Evolutionary conservation across 139 green algal genomes (phyloP).

Genomic region (Medakamo hakoo): DNA sequence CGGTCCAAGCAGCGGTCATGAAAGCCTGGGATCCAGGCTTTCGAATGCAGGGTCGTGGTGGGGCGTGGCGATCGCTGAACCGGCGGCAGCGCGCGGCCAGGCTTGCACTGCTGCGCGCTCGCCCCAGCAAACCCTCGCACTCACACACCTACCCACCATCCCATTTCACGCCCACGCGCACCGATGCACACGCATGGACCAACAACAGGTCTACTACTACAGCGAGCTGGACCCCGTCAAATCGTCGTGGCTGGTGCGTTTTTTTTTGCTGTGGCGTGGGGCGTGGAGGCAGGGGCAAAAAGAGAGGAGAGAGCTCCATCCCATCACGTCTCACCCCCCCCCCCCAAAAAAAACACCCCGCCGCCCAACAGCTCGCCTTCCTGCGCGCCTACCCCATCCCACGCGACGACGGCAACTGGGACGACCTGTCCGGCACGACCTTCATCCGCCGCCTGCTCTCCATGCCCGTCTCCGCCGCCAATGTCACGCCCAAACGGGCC

Average conservation of each 20-base stretch:
- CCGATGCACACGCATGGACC: background rate
- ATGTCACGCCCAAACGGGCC: slow-evolving; percentile 2
- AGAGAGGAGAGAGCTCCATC: too few relatives aligned
- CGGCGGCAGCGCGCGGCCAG: too few relatives aligned
- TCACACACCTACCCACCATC: too few relatives aligned
- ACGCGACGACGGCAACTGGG: slow-evolving; percentile 45
- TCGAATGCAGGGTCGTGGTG: background rate
- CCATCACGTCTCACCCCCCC: background rate
- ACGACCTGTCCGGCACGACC: slow-evolving; percentile 61
- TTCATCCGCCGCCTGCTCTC: slow-evolving; percentile 59
- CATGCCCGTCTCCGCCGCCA: slow-evolving; percentile 38
- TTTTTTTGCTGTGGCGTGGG: background rate
- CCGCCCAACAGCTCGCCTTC: background rate
- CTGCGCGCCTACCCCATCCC: background rate
- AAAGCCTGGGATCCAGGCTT: background rate
- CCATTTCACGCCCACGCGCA: too few relatives aligned
- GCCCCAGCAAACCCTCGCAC: too few relatives aligned
- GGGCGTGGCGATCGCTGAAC: background rate
- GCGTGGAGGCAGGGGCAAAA: background rate
- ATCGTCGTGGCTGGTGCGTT: background rate
- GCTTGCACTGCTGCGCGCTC: too few relatives aligned
- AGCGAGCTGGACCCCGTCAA: slow-evolving; percentile 29
- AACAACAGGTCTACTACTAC: slow-evolving; percentile 19
- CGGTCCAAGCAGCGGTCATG: background rate
- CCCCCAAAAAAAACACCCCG: background rate